Base-by-base conservation (phyloP, 768 basidiomycete species). In the Symmetrospora coprosmae region DNA sequence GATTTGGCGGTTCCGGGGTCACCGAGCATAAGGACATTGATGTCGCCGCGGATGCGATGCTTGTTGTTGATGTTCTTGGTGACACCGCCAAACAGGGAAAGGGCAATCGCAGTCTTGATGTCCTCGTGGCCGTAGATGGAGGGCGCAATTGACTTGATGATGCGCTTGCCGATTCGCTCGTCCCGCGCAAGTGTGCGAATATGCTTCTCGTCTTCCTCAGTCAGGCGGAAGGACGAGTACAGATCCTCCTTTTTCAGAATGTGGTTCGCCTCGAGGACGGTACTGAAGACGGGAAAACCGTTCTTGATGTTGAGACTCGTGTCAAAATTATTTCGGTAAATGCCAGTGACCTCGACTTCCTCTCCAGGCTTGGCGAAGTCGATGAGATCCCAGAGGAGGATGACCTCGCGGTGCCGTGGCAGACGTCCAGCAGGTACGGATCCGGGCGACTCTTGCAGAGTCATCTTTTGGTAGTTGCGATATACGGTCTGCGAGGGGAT, bases 1-100 rank as follows among this genome's bases (percentile, higher is more conserved):
- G 92, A 97, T 73, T 99, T 97, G 61, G 94, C 94, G 8, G 94
- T 99, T 69, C 94, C 94, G 6, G 94, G 94, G 73, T 99, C 94
- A 60, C 94, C 94, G 19, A 99, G 82, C 2, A 97, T 77, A 35
- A 99, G 82, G 8, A 97, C 79, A 70, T 99, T 99, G 73, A 99
- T 99, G 71, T 99, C 94, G 16, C 94, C 94, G 73, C 94, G 84
- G 66, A 99, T 88, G 38, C 86, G 81, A 72, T 87, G 87, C 73
- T 99, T 97, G 70, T 87, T 81, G 69, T 94, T 91, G 74, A 97
- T 87, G 70, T 99, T 88, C 73, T 99, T 99, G 2, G 86, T 70
- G 1, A 96, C 83, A 46, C 94, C 94, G 11, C 90, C 84, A 64
- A 99, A 97, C 35, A 99, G 81, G 1, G 89, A 89, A 50, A 99